Evolutionary conservation across 805 yeast species (phyloP).

Genomic region (Monosporozyma siamensis): DNA sequence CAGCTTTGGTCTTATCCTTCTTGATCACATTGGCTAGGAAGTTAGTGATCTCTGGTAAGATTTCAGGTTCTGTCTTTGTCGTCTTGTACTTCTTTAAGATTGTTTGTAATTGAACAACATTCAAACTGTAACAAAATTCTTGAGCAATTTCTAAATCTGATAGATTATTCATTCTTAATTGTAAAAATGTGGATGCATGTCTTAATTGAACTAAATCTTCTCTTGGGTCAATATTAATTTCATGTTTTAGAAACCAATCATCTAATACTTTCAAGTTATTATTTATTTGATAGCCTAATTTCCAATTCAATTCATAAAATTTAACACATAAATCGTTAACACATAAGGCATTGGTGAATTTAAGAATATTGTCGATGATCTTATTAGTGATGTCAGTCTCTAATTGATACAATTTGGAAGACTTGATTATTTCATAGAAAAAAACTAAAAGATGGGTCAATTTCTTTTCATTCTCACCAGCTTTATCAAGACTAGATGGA

Average conservation of each 20-base stretch:
- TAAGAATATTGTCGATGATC: slow-evolving; percentile 3
- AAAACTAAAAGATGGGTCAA: slow-evolving; percentile 90
- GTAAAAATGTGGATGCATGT: slow-evolving; percentile 10
- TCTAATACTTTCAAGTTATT: slow-evolving; percentile 2
- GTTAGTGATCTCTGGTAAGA: slow-evolving; percentile 10
- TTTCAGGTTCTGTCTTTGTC: slow-evolving; percentile 4
- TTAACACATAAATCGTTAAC: slow-evolving; percentile 11
- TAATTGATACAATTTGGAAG: slow-evolving; percentile 78
- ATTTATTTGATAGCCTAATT: slow-evolving; percentile 7
- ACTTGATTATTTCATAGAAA: slow-evolving; percentile 80
- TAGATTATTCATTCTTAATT: slow-evolving; percentile 9
- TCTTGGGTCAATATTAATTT: background rate
- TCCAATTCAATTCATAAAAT: slow-evolving; percentile 9
- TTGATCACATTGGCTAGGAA: slow-evolving; percentile 8
- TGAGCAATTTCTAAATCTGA: slow-evolving; percentile 8
- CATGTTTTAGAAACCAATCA: slow-evolving; percentile 7
- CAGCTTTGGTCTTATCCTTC: slow-evolving; percentile 2
- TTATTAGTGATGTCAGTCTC: slow-evolving; percentile 43
- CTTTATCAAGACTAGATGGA: slow-evolving; percentile 1
- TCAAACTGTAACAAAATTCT: slow-evolving; percentile 10
- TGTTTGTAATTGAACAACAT: slow-evolving; percentile 8
- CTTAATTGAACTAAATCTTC: slow-evolving; percentile 2
- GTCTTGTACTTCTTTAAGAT: slow-evolving; percentile 11
- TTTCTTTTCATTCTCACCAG: slow-evolving; percentile 41
- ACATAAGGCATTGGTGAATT: slow-evolving; percentile 6